phyloP scores from a whole-genome alignment of 2,329 filamentous ascomycete genomes.

The Paracoccidioides brasiliensis region DNA sequence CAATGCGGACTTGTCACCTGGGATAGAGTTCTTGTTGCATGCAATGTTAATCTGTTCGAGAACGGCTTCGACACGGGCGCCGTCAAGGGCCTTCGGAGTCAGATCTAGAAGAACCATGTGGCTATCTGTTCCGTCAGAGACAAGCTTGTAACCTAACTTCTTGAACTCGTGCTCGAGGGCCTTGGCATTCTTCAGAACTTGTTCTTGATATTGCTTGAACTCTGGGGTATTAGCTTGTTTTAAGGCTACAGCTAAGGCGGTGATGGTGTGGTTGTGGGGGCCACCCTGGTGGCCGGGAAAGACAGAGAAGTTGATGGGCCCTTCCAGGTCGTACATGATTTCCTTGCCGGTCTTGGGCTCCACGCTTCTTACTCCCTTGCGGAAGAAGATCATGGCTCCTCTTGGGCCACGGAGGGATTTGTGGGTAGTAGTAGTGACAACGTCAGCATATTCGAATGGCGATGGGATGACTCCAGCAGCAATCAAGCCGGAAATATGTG shows the following conservation, averaged over 20 bases:
- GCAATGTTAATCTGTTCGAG: conserved; percentile 98
- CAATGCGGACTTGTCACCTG: conserved; percentile 92
- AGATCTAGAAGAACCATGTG: conserved; percentile 89
- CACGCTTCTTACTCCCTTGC: conserved; percentile 72
- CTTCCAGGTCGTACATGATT: conserved; percentile 78
- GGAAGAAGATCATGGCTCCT: conserved; percentile 97
- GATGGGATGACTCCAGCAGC: conserved; percentile 83
- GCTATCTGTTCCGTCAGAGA: conserved; percentile 92
- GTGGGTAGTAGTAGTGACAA: conserved; percentile 96
- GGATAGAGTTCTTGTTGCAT: conserved; percentile 99
- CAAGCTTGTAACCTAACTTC: conserved; percentile 62
- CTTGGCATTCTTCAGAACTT: conserved; percentile 83
- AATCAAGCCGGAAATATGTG: conserved; percentile 88
- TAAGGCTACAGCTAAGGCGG: conserved; percentile 81
- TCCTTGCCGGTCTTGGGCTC: conserved; percentile 79
- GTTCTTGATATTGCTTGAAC: conserved; percentile 84
- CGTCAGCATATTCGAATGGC: conserved; percentile 79
- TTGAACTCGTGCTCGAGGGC: conserved; percentile 68
- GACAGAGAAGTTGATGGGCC: conserved; percentile 87
- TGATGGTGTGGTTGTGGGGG: conserved; percentile 98
- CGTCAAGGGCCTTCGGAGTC: conserved; percentile 77
- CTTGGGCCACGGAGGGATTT: conserved; percentile 91
- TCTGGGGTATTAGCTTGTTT: conserved; percentile 84
- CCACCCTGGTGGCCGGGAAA: conserved; percentile 98
- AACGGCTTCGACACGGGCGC: conserved; percentile 83